Base-by-base conservation (phyloP, 176 grass and related monocot genomes). In the Themeda triandra region DNA sequence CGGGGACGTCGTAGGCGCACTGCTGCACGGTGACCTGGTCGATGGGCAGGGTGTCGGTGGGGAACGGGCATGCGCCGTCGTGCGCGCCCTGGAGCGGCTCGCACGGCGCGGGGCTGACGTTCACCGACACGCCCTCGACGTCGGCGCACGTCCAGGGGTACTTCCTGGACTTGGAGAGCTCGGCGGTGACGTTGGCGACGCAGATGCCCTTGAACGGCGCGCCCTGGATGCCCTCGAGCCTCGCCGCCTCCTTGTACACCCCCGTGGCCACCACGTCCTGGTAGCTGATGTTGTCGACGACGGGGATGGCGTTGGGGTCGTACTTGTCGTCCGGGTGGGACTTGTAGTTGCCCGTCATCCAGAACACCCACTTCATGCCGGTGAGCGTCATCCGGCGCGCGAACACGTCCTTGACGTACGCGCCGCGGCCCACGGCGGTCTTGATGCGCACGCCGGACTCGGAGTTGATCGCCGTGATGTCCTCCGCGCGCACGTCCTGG, bases 381-480 rank as follows among this genome's bases (percentile, higher is more conserved):
- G 76, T 23, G 0, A 98, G 91, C 6, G 10, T 74, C 95, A 98
- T 95, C 44, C 95, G 25, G 3, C 92, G 69, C 6, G 85, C 95
- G 60, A 82, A 98, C 65, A 98, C 51, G 82, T 95, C 95, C 59
- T 60, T 78, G 19, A 98, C 92, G 63, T 85, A 98, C 0, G 89
- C 93, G 4, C 96, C 96, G 0, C 93, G 74, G 0, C 96, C 96
- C 0, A 88, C 85, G 15, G 91, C 91, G 2, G 96, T 98, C 89
- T 98, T 98, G 89, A 98, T 93, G 35, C 96, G 85, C 80, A 98
- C 96, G 37, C 48, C 96, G 5, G 93, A 95, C 92, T 98, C 96
- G 8, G 96, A 80, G 73, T 90, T 23, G 23, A 95, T 17, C 28
- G 96, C 96, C 13, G 88, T 86, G 80, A 98, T 87, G 80, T 95